Conservation (phyloP, 441 rosid genomes). For the Rhodomyrtus psidioides region DNA sequence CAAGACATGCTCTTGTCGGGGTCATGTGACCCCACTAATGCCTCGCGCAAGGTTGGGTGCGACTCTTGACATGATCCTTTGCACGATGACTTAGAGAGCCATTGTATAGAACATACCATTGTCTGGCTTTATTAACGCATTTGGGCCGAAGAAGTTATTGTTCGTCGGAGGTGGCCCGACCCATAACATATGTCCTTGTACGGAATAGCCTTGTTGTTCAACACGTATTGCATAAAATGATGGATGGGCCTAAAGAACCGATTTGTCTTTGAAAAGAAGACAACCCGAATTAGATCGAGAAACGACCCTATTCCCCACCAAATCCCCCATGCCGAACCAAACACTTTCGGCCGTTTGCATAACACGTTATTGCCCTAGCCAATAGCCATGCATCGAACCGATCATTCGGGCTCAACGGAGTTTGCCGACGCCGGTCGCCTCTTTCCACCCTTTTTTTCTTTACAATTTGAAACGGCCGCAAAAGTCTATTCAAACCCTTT, state of each 20-base stretch:
- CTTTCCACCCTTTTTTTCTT: background rate
- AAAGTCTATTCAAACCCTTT: background rate
- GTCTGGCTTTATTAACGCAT: background rate
- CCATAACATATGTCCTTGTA: background rate
- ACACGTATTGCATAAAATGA: background rate
- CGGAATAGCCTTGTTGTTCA: background rate
- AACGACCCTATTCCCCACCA: too few relatives aligned
- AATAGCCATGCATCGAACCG: background rate
- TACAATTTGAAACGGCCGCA: background rate
- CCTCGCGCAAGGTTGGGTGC: accelerated
- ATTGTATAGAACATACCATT: background rate
- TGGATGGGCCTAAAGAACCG: background rate
- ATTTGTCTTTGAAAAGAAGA: background rate
- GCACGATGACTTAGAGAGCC: background rate
- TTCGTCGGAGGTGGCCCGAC: background rate
- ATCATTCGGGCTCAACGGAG: background rate
- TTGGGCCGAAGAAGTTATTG: background rate
- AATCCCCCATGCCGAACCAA: background rate
- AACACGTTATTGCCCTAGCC: background rate
- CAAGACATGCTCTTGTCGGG: accelerated
- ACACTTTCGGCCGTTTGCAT: background rate
- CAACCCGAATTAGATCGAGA: background rate
- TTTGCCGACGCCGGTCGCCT: too few relatives aligned
- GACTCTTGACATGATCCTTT: background rate
- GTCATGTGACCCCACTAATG: background rate